Base-by-base conservation (phyloP, 1,139 yeast genomes). In the Kurtzmaniella quercitrusa region DNA sequence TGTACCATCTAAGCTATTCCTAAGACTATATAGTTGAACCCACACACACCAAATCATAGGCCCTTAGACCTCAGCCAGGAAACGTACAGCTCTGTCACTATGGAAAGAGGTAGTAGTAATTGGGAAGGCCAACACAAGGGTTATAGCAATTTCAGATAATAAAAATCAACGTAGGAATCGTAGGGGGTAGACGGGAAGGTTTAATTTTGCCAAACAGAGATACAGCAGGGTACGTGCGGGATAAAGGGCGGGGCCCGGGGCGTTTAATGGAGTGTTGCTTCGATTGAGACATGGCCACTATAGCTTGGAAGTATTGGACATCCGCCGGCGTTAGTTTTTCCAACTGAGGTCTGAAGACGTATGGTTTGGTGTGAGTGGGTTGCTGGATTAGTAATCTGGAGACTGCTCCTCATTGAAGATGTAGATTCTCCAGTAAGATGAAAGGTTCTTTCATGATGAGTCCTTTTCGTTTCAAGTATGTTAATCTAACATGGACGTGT, bases 311-410 rank as follows among this genome's bases (percentile, higher is more conserved):
- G 10, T 27, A 27, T 7, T 27, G 31, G 10, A 10, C 14, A n/a
- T 31, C 39, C 4, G 25, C 27, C 17, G 39, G 39, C 29, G 39
- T 21, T 37, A 21, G 18, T 36, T 42, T 42, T 40, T 38, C 44
- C 44, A 34, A 29, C 41, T 42, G 19, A 33, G 44, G 41, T 38
- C 44, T 42, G 41, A 42, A 39, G 40, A 34, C 19, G 36, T 33
- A 33, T 34, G 38, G 38, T 42, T 42, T n/a, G 33, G 31, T 27
- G 31, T 27, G 31, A 11, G 12, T 27, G 31, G 31, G 31, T 11
- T 10, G 23, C 23, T 21, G n/a, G n/a, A n/a, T n/a, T n/a, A n/a
- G n/a, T n/a, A n/a, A n/a, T n/a, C n/a, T n/a, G n/a, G n/a, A n/a
- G n/a, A n/a, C n/a, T n/a, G n/a, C n/a, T n/a, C n/a, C n/a, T n/a